These are phyloP conservation scores for Ceratobasidium sp. DNA, from an alignment of 1,284 basidiomycete genomes.

Conservation along the genomic window DNA sequence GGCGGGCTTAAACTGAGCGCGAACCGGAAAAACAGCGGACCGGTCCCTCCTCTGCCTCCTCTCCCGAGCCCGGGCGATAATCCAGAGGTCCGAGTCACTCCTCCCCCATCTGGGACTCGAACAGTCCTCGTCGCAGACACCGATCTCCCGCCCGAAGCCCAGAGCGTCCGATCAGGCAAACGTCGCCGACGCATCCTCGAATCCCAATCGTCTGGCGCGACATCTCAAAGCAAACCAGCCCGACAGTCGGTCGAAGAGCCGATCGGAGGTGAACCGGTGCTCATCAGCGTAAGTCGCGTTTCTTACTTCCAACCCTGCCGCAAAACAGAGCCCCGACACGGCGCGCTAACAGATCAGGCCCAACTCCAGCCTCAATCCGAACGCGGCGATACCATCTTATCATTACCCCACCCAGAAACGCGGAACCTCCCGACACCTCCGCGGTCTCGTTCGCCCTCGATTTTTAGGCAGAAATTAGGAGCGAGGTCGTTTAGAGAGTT, in stretches of 20 bases:
- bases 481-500: constrained; percentile 22
- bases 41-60: background rate
- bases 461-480: constrained; percentile 28
- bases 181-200: background rate
- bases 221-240: background rate
- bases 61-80: background rate
- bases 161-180: constrained; percentile 4
- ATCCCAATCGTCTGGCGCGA: background rate
- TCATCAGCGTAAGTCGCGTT: constrained; percentile 21
- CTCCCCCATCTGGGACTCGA: background rate
- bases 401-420: background rate
- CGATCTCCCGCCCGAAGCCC: constrained; percentile 10
- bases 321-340: constrained; percentile 9
- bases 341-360: constrained; percentile 35
- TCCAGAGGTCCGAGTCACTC: background rate
- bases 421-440: constrained; percentile 37
- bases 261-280: constrained; percentile 20
- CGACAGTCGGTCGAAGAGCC: background rate
- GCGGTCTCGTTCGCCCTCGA: constrained; percentile 35
- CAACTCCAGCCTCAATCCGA: constrained; percentile 20
- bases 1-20: background rate
- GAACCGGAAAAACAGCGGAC: background rate
- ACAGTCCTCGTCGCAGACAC: constrained; percentile 12
- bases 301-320: background rate
- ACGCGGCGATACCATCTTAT: background rate